These are phyloP conservation scores for Lachnellula suecica DNA, from an alignment of 2,329 filamentous ascomycete genomes.

Conservation along the genomic window DNA sequence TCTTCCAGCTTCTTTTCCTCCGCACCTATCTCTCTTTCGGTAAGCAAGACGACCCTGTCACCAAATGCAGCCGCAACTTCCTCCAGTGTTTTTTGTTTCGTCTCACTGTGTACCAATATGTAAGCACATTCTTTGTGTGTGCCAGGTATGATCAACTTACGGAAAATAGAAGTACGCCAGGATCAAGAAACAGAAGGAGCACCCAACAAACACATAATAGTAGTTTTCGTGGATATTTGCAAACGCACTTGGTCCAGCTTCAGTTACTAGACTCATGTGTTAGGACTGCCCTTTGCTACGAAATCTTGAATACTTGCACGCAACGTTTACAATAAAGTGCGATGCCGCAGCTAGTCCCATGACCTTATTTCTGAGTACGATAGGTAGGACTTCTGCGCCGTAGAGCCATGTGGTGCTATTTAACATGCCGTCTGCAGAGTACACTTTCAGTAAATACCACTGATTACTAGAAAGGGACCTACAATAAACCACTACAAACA, in stretches of 20 bases:
- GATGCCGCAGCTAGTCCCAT: constrained; percentile 54
- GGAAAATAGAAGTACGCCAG: constrained; percentile 56
- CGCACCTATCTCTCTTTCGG: constrained; percentile 18
- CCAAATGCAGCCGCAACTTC: constrained; percentile 49
- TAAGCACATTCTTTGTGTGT: not conserved
- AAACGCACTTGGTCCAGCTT: constrained; percentile 55
- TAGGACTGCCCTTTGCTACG: not conserved
- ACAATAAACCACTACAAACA: constrained; percentile 57
- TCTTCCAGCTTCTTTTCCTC: constrained; percentile 2
- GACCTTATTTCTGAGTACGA: constrained; percentile 51
- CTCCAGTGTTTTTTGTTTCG: constrained; percentile 46
- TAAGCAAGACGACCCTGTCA: constrained; percentile 40
- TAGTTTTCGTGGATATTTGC: constrained; percentile 58
- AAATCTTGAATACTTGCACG: constrained; percentile 27
- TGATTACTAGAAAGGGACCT: constrained; percentile 25
- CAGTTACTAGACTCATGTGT: constrained; percentile 39
- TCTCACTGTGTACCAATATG: constrained; percentile 36
- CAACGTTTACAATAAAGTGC: constrained; percentile 56
- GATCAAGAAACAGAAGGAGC: constrained; percentile 49
- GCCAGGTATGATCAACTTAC: constrained; percentile 25
- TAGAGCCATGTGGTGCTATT: constrained; percentile 56
- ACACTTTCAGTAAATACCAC: not conserved
- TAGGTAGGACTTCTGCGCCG: constrained; percentile 53
- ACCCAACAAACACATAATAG: constrained; percentile 58
- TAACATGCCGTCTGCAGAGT: constrained; percentile 44